Percentiles rank a stretch among this genome's conserved stretches.
These are phyloP conservation scores for Pseudofabraea citricarpa DNA, from an alignment of 2,329 filamentous ascomycete genomes.

Conservation along the genomic window DNA sequence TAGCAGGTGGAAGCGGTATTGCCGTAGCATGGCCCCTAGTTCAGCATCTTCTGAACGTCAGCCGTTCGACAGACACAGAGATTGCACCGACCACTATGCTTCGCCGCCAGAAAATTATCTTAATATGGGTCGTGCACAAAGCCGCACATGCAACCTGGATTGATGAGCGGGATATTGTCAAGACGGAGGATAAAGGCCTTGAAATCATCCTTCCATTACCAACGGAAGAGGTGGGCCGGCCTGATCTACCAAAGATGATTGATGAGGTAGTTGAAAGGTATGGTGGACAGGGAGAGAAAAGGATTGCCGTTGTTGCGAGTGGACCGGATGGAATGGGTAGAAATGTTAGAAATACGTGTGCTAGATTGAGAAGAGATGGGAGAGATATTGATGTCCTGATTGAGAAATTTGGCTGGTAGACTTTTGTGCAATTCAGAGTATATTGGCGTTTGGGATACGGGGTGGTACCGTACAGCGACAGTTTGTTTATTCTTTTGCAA, in stretches of 20 bases:
- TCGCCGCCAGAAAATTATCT: constrained; percentile 34
- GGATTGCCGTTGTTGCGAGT: constrained; percentile 50
- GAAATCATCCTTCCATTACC: constrained; percentile 49
- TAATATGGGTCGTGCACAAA: constrained; percentile 57
- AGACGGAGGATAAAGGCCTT: constrained; percentile 43
- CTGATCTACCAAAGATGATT: constrained; percentile 44
- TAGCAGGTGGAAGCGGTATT: constrained; percentile 62
- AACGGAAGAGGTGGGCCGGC: constrained; percentile 47
- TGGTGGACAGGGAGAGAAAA: constrained; percentile 22
- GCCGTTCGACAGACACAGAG: constrained; percentile 12
- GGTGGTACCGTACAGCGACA: too few species aligned
- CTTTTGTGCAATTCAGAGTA: too few species aligned
- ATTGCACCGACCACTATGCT: constrained; percentile 18
- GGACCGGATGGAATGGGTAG: constrained; percentile 60
- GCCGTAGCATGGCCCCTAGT: constrained; percentile 58
- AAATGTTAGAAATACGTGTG: constrained; percentile 53
- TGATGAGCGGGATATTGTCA: constrained; percentile 40
- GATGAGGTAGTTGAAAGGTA: constrained; percentile 27
- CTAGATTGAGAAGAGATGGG: constrained; percentile 42
- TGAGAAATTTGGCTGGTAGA: constrained; percentile 65
- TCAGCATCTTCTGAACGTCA: constrained; percentile 38
- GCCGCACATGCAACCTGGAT: constrained; percentile 50
- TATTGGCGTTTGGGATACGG: too few species aligned
- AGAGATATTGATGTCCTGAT: constrained; percentile 47
- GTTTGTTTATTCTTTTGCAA: too few species aligned